Percentiles rank a stretch among this genome's conserved stretches.
These are phyloP conservation scores for Citrus trifoliata DNA, from an alignment of 345 rosid genomes.

Conservation along the genomic window DNA sequence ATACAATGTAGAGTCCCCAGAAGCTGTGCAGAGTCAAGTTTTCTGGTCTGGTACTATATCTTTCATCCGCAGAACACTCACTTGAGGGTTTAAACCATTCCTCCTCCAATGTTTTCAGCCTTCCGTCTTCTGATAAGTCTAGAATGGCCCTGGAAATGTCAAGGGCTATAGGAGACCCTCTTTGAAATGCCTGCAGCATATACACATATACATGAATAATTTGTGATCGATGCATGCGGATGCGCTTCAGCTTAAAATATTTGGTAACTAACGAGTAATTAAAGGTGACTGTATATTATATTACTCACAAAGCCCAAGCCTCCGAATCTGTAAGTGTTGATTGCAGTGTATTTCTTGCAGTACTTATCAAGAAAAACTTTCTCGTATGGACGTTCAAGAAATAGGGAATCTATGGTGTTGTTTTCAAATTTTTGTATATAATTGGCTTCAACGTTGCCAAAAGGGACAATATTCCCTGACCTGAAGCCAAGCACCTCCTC, in stretches of 20 bases:
- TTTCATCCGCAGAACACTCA: slow-evolving; percentile 18
- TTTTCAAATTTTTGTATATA: slow-evolving; percentile 15
- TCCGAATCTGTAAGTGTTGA: slow-evolving; percentile 31
- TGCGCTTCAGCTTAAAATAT: too few relatives aligned
- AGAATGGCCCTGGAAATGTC: slow-evolving; percentile 51
- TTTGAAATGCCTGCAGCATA: slow-evolving; percentile 41
- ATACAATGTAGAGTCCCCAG: slow-evolving; percentile 40
- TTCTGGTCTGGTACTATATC: slow-evolving; percentile 5
- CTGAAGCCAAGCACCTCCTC: slow-evolving; percentile 21
- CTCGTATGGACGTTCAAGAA: slow-evolving; percentile 44
- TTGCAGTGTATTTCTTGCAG: slow-evolving; percentile 27
- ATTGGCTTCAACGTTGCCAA: slow-evolving; percentile 6
- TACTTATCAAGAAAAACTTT: slow-evolving; percentile 29
- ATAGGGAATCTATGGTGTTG: slow-evolving; percentile 23
- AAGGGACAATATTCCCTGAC: neutral
- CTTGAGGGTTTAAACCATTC: slow-evolving; percentile 26
- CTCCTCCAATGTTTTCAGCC: slow-evolving; percentile 21
- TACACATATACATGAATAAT: too few relatives aligned
- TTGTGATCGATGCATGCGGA: neutral
- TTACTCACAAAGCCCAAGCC: slow-evolving; percentile 52
- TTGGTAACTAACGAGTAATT: too few relatives aligned
- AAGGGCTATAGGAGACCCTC: slow-evolving; percentile 38
- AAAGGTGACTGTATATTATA: neutral
- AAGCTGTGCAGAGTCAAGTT: slow-evolving; percentile 39
- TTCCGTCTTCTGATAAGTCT: slow-evolving; percentile 36